Percentiles rank a stretch among this genome's conserved stretches.
Evolutionary conservation across 2,329 filamentous ascomycete species (phyloP).

Genomic region (Ascosphaera apis): DNA sequence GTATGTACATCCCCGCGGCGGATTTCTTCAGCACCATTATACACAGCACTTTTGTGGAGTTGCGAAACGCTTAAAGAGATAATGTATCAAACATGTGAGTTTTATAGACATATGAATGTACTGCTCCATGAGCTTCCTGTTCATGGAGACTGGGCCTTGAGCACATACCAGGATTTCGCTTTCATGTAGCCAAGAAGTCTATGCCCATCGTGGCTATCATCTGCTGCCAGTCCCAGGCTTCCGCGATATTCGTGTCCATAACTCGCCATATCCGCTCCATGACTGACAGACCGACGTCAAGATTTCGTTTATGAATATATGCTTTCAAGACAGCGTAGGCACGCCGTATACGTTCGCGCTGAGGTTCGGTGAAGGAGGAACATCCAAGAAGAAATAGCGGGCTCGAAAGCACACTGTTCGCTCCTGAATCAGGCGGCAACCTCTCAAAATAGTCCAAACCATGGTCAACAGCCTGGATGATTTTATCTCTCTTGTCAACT

Average conservation of each 20-base stretch:
- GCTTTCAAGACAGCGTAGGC: constrained; percentile 31
- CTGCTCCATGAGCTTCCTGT: too few relatives aligned
- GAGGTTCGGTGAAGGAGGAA: constrained; percentile 31
- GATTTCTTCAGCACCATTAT: too few relatives aligned
- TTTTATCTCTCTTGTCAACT: constrained; percentile 30
- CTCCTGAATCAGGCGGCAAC: constrained; percentile 30
- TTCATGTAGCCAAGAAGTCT: constrained; percentile 37
- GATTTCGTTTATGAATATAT: constrained; percentile 35
- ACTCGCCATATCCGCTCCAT: constrained; percentile 34
- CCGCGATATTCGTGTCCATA: constrained; percentile 33
- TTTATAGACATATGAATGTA: too few relatives aligned
- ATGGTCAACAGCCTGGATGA: constrained; percentile 33
- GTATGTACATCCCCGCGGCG: too few relatives aligned
- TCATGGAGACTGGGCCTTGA: too few relatives aligned
- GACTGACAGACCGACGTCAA: constrained; percentile 30
- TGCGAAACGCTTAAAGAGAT: too few relatives aligned
- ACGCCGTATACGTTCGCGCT: constrained; percentile 30
- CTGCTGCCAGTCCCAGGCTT: constrained; percentile 41
- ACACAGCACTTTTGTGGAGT: too few relatives aligned
- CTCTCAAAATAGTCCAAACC: constrained; percentile 32
- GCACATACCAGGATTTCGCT: too few relatives aligned
- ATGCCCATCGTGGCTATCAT: constrained; percentile 34
- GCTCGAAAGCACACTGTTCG: constrained; percentile 36
- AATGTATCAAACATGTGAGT: too few relatives aligned
- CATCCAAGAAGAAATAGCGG: constrained; percentile 39